Conservation (phyloP, 2,329 filamentous ascomycete genomes). For the Fusarium pseudoanthophilum region DNA sequence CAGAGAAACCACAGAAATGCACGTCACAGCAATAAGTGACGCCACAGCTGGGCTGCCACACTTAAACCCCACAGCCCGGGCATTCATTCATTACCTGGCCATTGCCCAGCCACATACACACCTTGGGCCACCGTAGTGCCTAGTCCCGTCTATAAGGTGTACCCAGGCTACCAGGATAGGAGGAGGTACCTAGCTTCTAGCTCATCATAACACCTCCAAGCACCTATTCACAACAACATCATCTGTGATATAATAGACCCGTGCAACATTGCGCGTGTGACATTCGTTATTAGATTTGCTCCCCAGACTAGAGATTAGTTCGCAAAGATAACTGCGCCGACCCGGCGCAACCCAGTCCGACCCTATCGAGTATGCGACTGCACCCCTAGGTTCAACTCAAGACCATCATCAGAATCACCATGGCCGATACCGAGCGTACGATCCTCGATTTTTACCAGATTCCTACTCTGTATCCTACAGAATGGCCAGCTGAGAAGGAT, state of each 20-base stretch:
- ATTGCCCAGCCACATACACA: not conserved
- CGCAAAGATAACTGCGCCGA: not conserved
- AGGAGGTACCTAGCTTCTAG: slow-evolving; percentile 1
- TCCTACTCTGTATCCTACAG: slow-evolving; percentile 77
- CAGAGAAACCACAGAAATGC: not conserved
- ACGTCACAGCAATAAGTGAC: slow-evolving; percentile 20
- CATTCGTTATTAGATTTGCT: not conserved
- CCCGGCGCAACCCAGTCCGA: slow-evolving; percentile 5
- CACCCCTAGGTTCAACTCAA: slow-evolving; percentile 27
- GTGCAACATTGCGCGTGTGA: not conserved
- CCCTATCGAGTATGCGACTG: slow-evolving; percentile 30
- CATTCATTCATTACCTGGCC: not conserved
- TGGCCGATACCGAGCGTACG: slow-evolving; percentile 78
- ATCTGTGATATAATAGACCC: not conserved
- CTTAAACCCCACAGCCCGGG: not conserved
- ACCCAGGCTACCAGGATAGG: not conserved
- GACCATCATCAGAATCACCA: slow-evolving; percentile 45
- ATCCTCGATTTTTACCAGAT: slow-evolving; percentile 93
- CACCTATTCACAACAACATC: slow-evolving; percentile 4
- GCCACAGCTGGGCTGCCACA: slow-evolving; percentile 17
- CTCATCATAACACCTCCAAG: slow-evolving; percentile 22
- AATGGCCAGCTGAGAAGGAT: slow-evolving; percentile 87
- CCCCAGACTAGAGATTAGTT: not conserved
- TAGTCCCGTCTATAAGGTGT: too few species aligned
- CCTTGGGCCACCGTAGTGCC: not conserved